Evolutionary conservation across 495 filamentous ascomycete genomes (phyloP), one percentile per base, ranked within the genome.

Genomic region (Aspergillus steynii): DNA sequence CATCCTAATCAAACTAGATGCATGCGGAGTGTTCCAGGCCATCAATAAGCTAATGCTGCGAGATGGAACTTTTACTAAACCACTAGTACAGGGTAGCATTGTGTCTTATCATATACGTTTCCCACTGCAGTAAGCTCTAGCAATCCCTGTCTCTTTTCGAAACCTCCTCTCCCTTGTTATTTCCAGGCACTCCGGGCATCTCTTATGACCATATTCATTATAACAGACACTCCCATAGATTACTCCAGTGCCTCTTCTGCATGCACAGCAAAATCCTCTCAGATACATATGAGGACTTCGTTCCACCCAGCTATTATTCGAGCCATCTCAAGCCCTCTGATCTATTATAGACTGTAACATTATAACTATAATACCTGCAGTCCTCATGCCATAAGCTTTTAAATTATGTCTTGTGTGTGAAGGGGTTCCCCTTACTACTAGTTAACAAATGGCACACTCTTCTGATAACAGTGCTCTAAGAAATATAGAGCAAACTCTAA

Each of bases 121-220:
- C 47, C 26, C 47, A 49, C 2, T 12, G 47, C 47, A 49, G 47
- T 8, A 49, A 8, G 47, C 15, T 2, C 2, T 49, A n/a, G 47
- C 47, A 49, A 49, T 49, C 47, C 6, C 47, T 12, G 10, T 49
- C 47, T 49, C 47, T 49, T 49, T 49, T 49, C 47, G 6, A 48
- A 48, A 48, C 25, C 46, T 48, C 46, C 25, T 2, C 47, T 49
- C 6, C 47, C 10, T 49, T 49, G 10, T 49, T 5, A 49, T 49
- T 49, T 49, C 47, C 6, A 49, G 15, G 47, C 47, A 49, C 47
- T 49, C 47, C 15, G 47, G 47, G 1, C 10, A 49, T 49, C 47
- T 49, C 10, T 49, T 12, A 49, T 49, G 47, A 49, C 26, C 9
- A 49, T 12, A 49, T 49, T 2, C 9, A 49, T 14, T 8, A 49